Percentiles rank a stretch among this genome's conserved stretches.
phyloP scores from a whole-genome alignment of 495 filamentous ascomycete species.

The Daldinia caldariorum region DNA sequence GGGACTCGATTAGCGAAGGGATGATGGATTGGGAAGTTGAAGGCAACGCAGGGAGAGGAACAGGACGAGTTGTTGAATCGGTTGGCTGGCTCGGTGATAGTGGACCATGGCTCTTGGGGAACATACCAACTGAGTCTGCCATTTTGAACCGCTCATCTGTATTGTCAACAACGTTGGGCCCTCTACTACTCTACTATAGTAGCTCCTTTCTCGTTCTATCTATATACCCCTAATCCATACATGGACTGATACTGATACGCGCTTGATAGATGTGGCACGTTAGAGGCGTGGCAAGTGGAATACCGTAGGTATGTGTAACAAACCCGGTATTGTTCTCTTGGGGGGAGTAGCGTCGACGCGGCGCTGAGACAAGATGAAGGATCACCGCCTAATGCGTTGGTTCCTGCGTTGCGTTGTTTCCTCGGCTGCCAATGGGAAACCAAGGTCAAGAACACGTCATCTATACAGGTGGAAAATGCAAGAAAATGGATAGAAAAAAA shows the following conservation, averaged over 20 bases:
- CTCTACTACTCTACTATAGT: neutral
- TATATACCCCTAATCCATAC: slow-evolving; percentile 31
- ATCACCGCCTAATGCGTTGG: slow-evolving; percentile 39
- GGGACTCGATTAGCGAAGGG: slow-evolving; percentile 39
- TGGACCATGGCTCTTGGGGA: slow-evolving; percentile 29
- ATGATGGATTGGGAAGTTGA: slow-evolving; percentile 30
- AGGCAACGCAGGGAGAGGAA: slow-evolving; percentile 29
- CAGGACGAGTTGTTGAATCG: slow-evolving; percentile 22
- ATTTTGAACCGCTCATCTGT: slow-evolving; percentile 46
- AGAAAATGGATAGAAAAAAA: slow-evolving; percentile 13
- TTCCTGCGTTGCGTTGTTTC: slow-evolving; percentile 37
- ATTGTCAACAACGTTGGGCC: slow-evolving; percentile 8
- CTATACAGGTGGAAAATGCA: slow-evolving; percentile 26
- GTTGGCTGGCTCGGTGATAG: slow-evolving; percentile 15
- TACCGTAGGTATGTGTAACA: slow-evolving; percentile 25
- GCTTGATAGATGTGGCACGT: slow-evolving; percentile 19
- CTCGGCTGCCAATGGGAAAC: slow-evolving; percentile 38
- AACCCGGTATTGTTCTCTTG: slow-evolving; percentile 12
- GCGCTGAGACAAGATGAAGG: slow-evolving; percentile 20
- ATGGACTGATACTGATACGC: slow-evolving; percentile 15
- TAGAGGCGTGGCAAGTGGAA: slow-evolving; percentile 35
- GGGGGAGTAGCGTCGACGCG: slow-evolving; percentile 25
- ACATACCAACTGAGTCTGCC: slow-evolving; percentile 64
- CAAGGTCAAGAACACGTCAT: slow-evolving; percentile 39
- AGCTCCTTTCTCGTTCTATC: slow-evolving; percentile 15